Evolutionary conservation across 2,329 filamentous ascomycete species (phyloP).

Genomic region (Pseudogymnoascus pannorum): DNA sequence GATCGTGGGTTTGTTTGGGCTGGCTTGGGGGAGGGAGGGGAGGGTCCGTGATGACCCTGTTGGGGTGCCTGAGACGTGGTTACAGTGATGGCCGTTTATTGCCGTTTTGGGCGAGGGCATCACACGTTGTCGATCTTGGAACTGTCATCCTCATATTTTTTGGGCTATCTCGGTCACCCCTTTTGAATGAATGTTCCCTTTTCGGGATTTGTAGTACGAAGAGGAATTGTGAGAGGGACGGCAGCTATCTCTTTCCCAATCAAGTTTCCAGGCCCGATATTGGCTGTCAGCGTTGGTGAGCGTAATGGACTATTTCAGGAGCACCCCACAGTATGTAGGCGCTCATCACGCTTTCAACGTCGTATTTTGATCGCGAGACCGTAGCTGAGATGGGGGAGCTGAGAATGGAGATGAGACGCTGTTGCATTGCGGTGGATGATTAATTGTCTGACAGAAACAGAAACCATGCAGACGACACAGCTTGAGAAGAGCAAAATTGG

Average conservation of each 20-base stretch:
- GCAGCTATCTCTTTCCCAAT: conserved; percentile 3
- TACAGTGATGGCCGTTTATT: background rate
- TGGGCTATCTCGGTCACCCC: background rate
- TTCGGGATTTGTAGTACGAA: background rate
- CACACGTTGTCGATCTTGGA: background rate
- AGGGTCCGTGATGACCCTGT: background rate
- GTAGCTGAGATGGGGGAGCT: conserved; percentile 1
- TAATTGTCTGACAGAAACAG: no score
- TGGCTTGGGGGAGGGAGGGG: background rate
- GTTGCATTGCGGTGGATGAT: no score
- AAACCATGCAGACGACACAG: background rate
- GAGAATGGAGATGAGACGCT: background rate
- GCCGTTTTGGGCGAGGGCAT: background rate
- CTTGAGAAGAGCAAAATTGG: no score
- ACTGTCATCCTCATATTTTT: background rate
- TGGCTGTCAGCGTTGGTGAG: background rate
- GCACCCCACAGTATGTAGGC: background rate
- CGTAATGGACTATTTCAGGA: background rate
- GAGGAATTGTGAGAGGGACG: no score
- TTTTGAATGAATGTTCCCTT: background rate
- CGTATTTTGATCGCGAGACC: background rate
- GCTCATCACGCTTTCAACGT: background rate
- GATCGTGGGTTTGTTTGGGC: background rate
- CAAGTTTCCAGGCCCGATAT: background rate
- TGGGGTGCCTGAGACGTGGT: background rate